A percentile compares a stretch with the other conserved stretches of the same genome.
Conservation (phyloP, 352 stramenopile genomes). For the Paralagenidium karlingii region DNA sequence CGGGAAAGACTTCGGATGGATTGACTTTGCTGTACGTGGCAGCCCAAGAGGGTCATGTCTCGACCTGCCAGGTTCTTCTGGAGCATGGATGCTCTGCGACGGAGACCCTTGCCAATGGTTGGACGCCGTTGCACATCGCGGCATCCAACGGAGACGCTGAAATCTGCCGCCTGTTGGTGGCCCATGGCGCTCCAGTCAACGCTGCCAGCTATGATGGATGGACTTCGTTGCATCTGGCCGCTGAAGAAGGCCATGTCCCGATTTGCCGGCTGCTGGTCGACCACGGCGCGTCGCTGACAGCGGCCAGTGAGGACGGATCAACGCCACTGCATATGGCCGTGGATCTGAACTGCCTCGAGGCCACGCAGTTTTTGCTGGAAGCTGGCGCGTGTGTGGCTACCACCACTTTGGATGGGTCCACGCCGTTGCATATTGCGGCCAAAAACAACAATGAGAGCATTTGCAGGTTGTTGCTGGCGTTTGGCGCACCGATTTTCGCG, state of each 20-base stretch:
- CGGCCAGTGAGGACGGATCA: slow-evolving; percentile 1
- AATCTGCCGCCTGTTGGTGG: background rate
- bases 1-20: no score
- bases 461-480: slow-evolving; percentile 11
- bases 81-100: no score
- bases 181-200: slow-evolving; percentile 1
- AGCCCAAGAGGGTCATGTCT: no score
- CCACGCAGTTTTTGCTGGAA: slow-evolving; percentile 1
- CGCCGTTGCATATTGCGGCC: background rate
- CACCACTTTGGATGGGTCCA: slow-evolving; percentile 1
- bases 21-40: no score
- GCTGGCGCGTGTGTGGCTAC: slow-evolving; percentile 1
- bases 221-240: no score
- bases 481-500: no score
- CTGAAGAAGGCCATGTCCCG: no score
- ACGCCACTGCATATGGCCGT: slow-evolving; percentile 1
- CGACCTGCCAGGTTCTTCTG: no score
- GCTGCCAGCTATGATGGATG: slow-evolving; percentile 1
- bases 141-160: no score
- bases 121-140: no score
- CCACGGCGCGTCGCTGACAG: background rate
- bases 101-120: no score
- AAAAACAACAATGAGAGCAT: background rate
- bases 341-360: background rate
- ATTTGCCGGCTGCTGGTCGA: no score